Conservation (phyloP, 345 rosid species). For the Boechera stricta region DNA sequence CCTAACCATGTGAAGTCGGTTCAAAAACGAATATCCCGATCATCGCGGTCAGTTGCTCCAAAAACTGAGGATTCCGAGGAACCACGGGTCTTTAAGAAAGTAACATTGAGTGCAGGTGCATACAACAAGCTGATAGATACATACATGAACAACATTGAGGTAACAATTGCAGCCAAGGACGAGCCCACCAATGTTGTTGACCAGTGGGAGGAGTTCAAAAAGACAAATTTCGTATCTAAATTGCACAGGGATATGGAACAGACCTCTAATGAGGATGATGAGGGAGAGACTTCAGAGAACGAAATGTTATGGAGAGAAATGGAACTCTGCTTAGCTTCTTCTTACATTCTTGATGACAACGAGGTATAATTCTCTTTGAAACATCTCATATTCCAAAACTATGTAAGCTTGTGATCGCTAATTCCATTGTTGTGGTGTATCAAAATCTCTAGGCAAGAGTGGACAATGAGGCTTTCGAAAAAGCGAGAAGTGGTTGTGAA, state of each 20-base stretch:
- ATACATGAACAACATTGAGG: slow-evolving; percentile 78
- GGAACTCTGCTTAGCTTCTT: slow-evolving; percentile 79
- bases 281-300: slow-evolving; percentile 68
- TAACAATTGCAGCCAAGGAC: slow-evolving; percentile 56
- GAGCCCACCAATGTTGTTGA: slow-evolving; percentile 58
- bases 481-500: slow-evolving; percentile 54
- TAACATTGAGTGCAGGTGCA: slow-evolving; percentile 71
- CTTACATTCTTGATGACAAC: slow-evolving; percentile 71
- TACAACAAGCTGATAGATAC: slow-evolving; percentile 73
- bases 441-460: slow-evolving; percentile 51
- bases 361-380: slow-evolving; percentile 55
- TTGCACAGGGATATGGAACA: slow-evolving; percentile 44
- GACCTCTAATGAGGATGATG: slow-evolving; percentile 50
- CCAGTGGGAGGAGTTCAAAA: slow-evolving; percentile 76
- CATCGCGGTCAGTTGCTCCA: slow-evolving; percentile 26
- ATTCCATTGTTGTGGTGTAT: background rate
- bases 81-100: slow-evolving; percentile 47
- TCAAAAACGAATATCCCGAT: slow-evolving; percentile 21
- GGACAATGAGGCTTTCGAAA: slow-evolving; percentile 49
- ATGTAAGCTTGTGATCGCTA: background rate
- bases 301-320: slow-evolving; percentile 93
- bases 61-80: slow-evolving; percentile 46
- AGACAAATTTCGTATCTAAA: slow-evolving; percentile 43
- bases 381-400: background rate
- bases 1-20: slow-evolving; percentile 38